Percentiles rank a stretch among this genome's conserved stretches.
phyloP scores from a whole-genome alignment of 2,329 filamentous ascomycete species.

The Arthrobotrys megalospora region DNA sequence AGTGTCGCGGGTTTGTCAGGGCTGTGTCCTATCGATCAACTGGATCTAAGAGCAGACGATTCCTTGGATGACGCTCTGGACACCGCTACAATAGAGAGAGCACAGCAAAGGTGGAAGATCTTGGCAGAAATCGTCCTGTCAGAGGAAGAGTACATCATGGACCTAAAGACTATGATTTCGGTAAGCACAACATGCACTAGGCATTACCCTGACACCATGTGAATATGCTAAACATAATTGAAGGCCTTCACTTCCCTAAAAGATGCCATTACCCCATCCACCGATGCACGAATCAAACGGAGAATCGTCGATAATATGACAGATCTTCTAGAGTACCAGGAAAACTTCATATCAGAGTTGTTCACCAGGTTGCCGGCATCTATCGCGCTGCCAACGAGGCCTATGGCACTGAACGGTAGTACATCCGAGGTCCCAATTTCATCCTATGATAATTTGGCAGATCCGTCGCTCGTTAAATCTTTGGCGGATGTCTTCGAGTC shows the following conservation, averaged over 20 bases:
- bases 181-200: slow-evolving; percentile 22
- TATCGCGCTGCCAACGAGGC: slow-evolving; percentile 47
- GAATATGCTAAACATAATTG: slow-evolving; percentile 18
- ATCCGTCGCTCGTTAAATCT: slow-evolving; percentile 59
- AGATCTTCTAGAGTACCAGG: slow-evolving; percentile 57
- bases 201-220: not conserved
- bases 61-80: slow-evolving; percentile 46
- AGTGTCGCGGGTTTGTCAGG: slow-evolving; percentile 49
- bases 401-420: not conserved
- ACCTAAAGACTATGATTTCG: slow-evolving; percentile 57
- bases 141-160: slow-evolving; percentile 59
- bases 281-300: slow-evolving; percentile 41
- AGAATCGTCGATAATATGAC: slow-evolving; percentile 60
- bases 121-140: slow-evolving; percentile 55
- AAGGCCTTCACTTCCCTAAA: slow-evolving; percentile 50
- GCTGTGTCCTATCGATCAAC: slow-evolving; percentile 36
- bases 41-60: slow-evolving; percentile 22
- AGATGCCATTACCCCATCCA: slow-evolving; percentile 15
- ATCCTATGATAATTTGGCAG: slow-evolving; percentile 54
- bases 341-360: slow-evolving; percentile 53
- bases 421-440: slow-evolving; percentile 34
- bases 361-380: slow-evolving; percentile 56
- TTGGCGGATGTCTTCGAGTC: slow-evolving; percentile 57
- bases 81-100: slow-evolving; percentile 53
- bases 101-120: slow-evolving; percentile 59